Conservation (phyloP, 306 rosid species). For the Castanea sativa region DNA sequence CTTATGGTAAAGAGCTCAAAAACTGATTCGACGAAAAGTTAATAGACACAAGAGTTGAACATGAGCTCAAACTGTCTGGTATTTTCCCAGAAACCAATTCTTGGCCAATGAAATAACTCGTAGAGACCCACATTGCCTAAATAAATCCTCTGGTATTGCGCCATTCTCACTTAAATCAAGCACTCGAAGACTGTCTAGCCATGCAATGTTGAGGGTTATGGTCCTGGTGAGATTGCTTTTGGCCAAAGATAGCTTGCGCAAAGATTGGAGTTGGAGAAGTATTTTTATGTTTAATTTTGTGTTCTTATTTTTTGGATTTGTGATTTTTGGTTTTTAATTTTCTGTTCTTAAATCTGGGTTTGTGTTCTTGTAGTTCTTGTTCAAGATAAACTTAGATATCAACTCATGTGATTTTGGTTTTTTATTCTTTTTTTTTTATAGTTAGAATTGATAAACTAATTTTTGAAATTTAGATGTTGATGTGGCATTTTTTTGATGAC, state of each 20-base stretch:
- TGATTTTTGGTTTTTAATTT: too few species aligned
- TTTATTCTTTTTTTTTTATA: too few species aligned
- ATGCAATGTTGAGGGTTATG: slow-evolving; percentile 57
- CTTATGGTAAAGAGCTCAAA: slow-evolving; percentile 60
- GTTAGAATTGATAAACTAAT: too few species aligned
- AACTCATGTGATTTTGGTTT: too few species aligned
- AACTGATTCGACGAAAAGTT: slow-evolving; percentile 69
- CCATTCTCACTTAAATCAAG: slow-evolving; percentile 76
- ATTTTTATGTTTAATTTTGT: too few species aligned
- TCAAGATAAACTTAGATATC: too few species aligned
- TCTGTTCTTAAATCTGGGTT: too few species aligned
- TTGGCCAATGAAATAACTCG: slow-evolving; percentile 59
- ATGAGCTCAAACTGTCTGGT: slow-evolving; percentile 64
- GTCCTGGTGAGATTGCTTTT: slow-evolving; percentile 76
- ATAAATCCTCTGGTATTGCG: slow-evolving; percentile 60
- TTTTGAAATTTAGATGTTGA: too few species aligned
- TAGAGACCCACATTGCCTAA: slow-evolving; percentile 90
- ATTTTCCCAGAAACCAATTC: slow-evolving; percentile 67
- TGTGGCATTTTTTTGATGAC: too few species aligned
- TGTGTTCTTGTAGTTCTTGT: too few species aligned
- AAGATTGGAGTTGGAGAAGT: slow-evolving; percentile 57
- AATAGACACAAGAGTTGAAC: slow-evolving; percentile 58
- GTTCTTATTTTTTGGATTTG: too few species aligned
- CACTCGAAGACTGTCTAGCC: slow-evolving; percentile 60
- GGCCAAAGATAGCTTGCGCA: slow-evolving; percentile 63